phyloP scores from a whole-genome alignment of 2,329 filamentous ascomycete species.

The Xylaria hypoxylon region DNA sequence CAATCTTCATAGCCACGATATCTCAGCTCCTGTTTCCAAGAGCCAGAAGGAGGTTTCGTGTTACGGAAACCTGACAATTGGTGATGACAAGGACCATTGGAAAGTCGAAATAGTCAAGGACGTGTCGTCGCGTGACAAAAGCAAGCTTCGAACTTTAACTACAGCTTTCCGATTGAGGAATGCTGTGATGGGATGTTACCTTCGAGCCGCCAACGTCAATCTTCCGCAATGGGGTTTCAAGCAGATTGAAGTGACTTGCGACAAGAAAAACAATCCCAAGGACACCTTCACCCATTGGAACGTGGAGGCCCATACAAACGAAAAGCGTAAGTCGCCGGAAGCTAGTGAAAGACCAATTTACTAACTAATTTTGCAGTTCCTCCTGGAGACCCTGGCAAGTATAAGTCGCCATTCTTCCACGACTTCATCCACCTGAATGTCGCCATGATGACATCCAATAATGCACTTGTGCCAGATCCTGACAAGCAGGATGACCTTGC shows the following conservation, averaged over 20 bases:
- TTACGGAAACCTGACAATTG: slow-evolving; percentile 95
- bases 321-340: slow-evolving; percentile 77
- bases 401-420: slow-evolving; percentile 96
- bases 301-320: slow-evolving; percentile 93
- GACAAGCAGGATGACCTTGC: slow-evolving; percentile 99
- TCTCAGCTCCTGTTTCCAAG: slow-evolving; percentile 90
- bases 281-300: slow-evolving; percentile 99
- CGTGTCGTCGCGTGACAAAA: slow-evolving; percentile 86
- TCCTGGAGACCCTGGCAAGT: slow-evolving; percentile 86
- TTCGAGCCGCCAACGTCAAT: slow-evolving; percentile 94
- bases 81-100: slow-evolving; percentile 99
- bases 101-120: slow-evolving; percentile 91
- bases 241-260: slow-evolving; percentile 97
- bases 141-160: slow-evolving; percentile 88
- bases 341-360: slow-evolving; percentile 6
- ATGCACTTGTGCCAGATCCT: slow-evolving; percentile 94
- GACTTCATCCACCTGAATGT: slow-evolving; percentile 99
- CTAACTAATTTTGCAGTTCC: slow-evolving; percentile 70
- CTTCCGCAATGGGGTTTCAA: slow-evolving; percentile 99
- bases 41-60: slow-evolving; percentile 91
- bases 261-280: slow-evolving; percentile 89
- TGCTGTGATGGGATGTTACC: slow-evolving; percentile 85
- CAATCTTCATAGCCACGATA: slow-evolving; percentile 94
- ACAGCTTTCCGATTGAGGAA: slow-evolving; percentile 93
- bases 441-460: slow-evolving; percentile 99